phyloP scores from a whole-genome alignment of 2,329 filamentous ascomycete genomes.

The Fusarium clavum region DNA sequence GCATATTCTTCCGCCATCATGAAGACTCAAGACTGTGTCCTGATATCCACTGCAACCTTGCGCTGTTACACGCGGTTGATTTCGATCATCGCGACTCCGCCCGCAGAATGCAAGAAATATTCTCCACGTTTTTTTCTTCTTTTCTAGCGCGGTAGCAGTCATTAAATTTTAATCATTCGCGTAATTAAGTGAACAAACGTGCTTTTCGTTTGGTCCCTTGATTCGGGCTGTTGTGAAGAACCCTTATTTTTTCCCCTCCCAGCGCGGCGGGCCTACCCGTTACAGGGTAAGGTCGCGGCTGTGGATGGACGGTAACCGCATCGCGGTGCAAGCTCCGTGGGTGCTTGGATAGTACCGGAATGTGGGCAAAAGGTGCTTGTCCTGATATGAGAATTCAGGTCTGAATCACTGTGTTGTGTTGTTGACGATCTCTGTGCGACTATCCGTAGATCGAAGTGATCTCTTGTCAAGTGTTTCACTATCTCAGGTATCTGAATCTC shows the following conservation, averaged over 20 bases:
- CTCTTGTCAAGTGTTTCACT: not conserved
- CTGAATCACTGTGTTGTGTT: not conserved
- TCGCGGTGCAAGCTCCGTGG: not conserved
- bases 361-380: not conserved
- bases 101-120: constrained; percentile 20
- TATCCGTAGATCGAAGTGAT: not conserved
- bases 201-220: constrained; percentile 6
- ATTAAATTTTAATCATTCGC: not conserved
- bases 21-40: not conserved
- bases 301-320: not conserved
- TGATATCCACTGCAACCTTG: not conserved
- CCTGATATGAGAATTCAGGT: not conserved
- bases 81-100: constrained; percentile 31
- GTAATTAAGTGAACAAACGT: not conserved
- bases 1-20: constrained; percentile 1
- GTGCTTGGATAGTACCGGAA: not conserved
- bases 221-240: constrained; percentile 3
- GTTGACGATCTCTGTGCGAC: not conserved
- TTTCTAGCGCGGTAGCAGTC: constrained; percentile 1
- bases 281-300: constrained; percentile 12
- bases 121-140: constrained; percentile 1
- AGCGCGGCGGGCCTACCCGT: not conserved
- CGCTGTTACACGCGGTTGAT: constrained; percentile 15
- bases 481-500: not conserved
- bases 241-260: constrained; percentile 1